A percentile compares a stretch with the other conserved stretches of the same genome.
phyloP scores from a whole-genome alignment of 306 rosid species.

The Arachis stenosperma region DNA sequence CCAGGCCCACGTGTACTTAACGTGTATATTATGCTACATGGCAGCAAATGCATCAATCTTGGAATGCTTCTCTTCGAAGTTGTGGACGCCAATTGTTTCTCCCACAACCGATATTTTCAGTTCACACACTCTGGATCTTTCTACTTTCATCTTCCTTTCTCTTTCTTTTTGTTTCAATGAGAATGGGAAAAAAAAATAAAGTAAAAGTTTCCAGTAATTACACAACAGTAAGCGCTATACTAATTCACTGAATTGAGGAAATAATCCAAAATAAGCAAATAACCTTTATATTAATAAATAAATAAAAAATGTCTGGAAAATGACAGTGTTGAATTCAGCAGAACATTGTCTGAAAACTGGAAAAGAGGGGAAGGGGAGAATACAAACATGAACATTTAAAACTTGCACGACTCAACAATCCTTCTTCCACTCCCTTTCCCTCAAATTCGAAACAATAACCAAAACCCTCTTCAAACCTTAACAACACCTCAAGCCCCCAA shows the following conservation, averaged over 20 bases:
- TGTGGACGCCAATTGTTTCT: slow-evolving; percentile 42
- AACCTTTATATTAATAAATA: not conserved
- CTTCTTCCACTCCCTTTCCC: not conserved
- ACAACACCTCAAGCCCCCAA: not conserved
- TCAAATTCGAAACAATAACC: not conserved
- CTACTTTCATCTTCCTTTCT: not conserved
- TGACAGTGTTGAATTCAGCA: slow-evolving; percentile 26
- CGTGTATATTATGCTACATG: slow-evolving; percentile 26
- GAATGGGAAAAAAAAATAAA: not conserved
- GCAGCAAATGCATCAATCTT: slow-evolving; percentile 17
- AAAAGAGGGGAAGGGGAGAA: not conserved
- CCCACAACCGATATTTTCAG: slow-evolving; percentile 7
- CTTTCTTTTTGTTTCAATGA: not conserved
- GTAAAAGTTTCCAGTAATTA: not conserved
- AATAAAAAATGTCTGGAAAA: not conserved
- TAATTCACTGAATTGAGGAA: slow-evolving; percentile 3
- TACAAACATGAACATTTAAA: slow-evolving; percentile 38
- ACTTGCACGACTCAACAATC: slow-evolving; percentile 53
- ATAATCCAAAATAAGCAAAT: not conserved
- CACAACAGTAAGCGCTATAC: not conserved
- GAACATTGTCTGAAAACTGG: slow-evolving; percentile 41
- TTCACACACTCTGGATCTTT: not conserved
- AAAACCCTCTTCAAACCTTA: slow-evolving; percentile 6
- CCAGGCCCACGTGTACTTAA: not conserved
- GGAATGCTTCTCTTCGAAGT: slow-evolving; percentile 16